A percentile compares a stretch with the other conserved stretches of the same genome.
Evolutionary conservation across 2,329 filamentous ascomycete species (phyloP).

Genomic region (Colletotrichum somersetense): DNA sequence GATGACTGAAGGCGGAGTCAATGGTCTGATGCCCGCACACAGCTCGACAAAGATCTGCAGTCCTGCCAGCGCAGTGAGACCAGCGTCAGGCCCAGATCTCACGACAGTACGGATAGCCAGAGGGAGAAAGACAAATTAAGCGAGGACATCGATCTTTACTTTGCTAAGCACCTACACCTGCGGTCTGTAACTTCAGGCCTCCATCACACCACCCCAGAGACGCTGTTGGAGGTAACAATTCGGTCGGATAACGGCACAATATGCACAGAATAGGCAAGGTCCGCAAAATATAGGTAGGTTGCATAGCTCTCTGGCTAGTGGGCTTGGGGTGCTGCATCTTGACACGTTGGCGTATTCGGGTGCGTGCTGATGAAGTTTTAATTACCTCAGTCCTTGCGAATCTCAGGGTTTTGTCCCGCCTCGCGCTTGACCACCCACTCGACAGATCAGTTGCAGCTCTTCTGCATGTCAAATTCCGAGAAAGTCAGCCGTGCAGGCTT

Average conservation of each 20-base stretch:
- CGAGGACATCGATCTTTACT: slow-evolving; percentile 23
- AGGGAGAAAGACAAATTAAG: not conserved
- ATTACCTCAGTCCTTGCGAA: slow-evolving; percentile 27
- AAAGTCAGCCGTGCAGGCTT: slow-evolving; percentile 8
- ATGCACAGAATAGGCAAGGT: slow-evolving; percentile 29
- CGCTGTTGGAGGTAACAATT: slow-evolving; percentile 11
- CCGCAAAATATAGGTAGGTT: slow-evolving; percentile 23
- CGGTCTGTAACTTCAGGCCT: slow-evolving; percentile 11
- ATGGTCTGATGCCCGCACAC: slow-evolving; percentile 40
- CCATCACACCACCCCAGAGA: slow-evolving; percentile 29
- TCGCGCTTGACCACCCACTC: slow-evolving; percentile 2
- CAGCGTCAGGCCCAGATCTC: slow-evolving; percentile 20
- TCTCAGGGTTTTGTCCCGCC: not conserved
- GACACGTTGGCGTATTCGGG: slow-evolving; percentile 37
- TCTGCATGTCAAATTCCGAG: slow-evolving; percentile 1
- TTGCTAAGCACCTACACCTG: slow-evolving; percentile 18
- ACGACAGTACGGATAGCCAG: slow-evolving; percentile 4
- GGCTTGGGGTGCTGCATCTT: slow-evolving; percentile 30
- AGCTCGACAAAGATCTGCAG: slow-evolving; percentile 25
- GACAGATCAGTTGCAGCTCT: not conserved
- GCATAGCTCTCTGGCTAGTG: slow-evolving; percentile 22
- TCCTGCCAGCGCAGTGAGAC: slow-evolving; percentile 31
- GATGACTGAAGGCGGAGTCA: slow-evolving; percentile 28
- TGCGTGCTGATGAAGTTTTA: slow-evolving; percentile 39
- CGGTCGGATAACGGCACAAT: slow-evolving; percentile 36